phyloP scores from a whole-genome alignment of 306 rosid species.

The Prunus dulcis region DNA sequence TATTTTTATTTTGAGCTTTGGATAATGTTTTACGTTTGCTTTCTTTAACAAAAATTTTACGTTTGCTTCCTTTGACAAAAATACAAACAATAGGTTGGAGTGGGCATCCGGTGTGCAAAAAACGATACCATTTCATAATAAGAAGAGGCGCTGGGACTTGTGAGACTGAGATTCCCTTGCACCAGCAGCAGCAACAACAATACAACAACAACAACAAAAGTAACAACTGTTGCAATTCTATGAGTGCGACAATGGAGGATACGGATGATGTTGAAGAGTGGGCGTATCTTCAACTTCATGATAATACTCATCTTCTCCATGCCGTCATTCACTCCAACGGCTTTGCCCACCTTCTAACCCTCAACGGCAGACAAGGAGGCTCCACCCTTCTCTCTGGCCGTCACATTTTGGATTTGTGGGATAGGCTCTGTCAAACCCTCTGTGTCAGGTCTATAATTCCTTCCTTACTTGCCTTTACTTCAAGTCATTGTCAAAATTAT shows the following conservation, averaged over 20 bases:
- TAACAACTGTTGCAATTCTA: constrained; percentile 11
- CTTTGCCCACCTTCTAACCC: constrained; percentile 62
- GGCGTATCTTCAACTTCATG: constrained; percentile 54
- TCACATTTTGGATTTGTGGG: constrained; percentile 67
- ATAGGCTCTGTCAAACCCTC: constrained; percentile 53
- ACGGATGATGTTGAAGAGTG: constrained; percentile 51
- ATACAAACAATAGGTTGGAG: constrained; percentile 29
- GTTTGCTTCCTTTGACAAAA: background rate
- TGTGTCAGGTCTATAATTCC: constrained; percentile 43
- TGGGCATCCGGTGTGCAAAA: constrained; percentile 37
- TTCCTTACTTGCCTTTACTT: background rate
- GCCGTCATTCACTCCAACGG: constrained; percentile 71
- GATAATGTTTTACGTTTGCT: background rate
- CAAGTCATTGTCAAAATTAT: background rate
- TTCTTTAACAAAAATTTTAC: background rate
- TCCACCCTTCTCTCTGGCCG: constrained; percentile 50
- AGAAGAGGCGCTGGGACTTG: constrained; percentile 9
- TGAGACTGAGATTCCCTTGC: constrained; percentile 3
- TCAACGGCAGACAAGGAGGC: constrained; percentile 69
- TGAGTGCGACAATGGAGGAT: background rate
- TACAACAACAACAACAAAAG: background rate
- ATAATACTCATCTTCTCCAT: constrained; percentile 59
- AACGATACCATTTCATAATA: constrained; percentile 34
- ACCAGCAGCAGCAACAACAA: background rate
- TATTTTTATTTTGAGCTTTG: background rate